Evolutionary conservation across 768 basidiomycete species (phyloP), one percentile per base, ranked within the genome.

Genomic region (Chalciporus piperatus): DNA sequence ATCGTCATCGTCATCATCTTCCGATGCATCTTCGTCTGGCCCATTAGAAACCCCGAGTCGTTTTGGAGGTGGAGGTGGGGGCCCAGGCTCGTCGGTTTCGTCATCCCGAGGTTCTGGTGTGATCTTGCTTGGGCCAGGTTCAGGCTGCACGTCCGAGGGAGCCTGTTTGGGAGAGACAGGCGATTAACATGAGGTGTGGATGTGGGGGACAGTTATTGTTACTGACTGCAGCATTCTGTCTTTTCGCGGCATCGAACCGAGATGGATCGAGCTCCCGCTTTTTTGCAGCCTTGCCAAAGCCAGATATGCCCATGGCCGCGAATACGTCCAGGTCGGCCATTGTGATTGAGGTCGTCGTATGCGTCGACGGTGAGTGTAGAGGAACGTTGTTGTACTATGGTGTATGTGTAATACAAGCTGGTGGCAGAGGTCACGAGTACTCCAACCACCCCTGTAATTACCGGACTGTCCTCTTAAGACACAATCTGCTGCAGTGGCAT

Each of bases 291-390:
- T 92, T 93, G 22, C 92, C 92, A 64, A 94, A 94, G 20, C 87
- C 87, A 60, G 82, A 60, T 50, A 93, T 88, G 6, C 91, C 91
- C 86, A 94, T 92, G 11, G 85, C 81, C 2, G 86, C 83, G 60
- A 92, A 78, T 17, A 92, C 70, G 54, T 91, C 89, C 72, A 77
- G 76, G 68, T 84, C 81, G 22, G 68, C 68, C 80, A 81, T 81
- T n/a, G 40, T 50, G 59, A 40, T 32, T 52, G 44, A 20, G 41
- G 44, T 57, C 43, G 54, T 42, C 6, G 52, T 40, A 8, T 40
- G 13, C 14, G 13, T 19, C 47, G 45, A 44, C 17, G 20, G 46
- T 27, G 20, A 23, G 35, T 17, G 33, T 41, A 28, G 19, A 25
- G n/a, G 12, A 17, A 20, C 33, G 33, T 13, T 32, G 13, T 9